Conservation (phyloP, 225 moss, liverwort and hornwort species). For the Anthoceros angustus region DNA sequence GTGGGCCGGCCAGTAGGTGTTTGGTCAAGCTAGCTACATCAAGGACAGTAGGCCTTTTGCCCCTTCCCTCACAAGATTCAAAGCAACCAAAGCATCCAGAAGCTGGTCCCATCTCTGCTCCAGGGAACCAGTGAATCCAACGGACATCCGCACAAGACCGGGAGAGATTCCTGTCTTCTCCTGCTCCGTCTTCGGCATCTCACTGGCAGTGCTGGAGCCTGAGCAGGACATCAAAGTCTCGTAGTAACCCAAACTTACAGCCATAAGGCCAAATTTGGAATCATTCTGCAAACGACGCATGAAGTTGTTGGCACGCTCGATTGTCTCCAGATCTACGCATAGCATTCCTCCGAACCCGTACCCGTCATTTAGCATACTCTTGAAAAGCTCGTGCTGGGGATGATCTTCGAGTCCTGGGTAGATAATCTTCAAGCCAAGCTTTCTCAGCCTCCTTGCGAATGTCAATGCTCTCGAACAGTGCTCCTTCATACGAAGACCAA, state of each 20-base stretch:
- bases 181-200: slow-evolving; percentile 44
- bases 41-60: not conserved
- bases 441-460: slow-evolving; percentile 30
- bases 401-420: slow-evolving; percentile 51
- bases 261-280: slow-evolving; percentile 39
- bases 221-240: slow-evolving; percentile 58
- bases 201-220: slow-evolving; percentile 48
- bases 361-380: slow-evolving; percentile 32
- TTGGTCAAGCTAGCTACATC: too few relatives aligned
- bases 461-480: slow-evolving; percentile 38
- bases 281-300: slow-evolving; percentile 47
- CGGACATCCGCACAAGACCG: slow-evolving; percentile 44
- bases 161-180: slow-evolving; percentile 37
- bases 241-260: slow-evolving; percentile 49
- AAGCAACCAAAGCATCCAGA: slow-evolving; percentile 25
- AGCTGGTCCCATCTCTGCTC: slow-evolving; percentile 52
- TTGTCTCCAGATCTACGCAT: slow-evolving; percentile 38
- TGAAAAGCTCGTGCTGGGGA: slow-evolving; percentile 39
- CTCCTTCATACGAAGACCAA: slow-evolving; percentile 50
- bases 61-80: slow-evolving; percentile 26
- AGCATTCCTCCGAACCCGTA: slow-evolving; percentile 51
- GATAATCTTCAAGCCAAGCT: slow-evolving; percentile 42
- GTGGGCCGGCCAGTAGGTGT: too few relatives aligned
- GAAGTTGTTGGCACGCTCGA: slow-evolving; percentile 28
- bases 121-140: slow-evolving; percentile 41